Evolutionary conservation across 768 basidiomycete genomes (phyloP), one percentile per base, ranked within the genome.

Genomic region (Clitopilus hobsonii): DNA sequence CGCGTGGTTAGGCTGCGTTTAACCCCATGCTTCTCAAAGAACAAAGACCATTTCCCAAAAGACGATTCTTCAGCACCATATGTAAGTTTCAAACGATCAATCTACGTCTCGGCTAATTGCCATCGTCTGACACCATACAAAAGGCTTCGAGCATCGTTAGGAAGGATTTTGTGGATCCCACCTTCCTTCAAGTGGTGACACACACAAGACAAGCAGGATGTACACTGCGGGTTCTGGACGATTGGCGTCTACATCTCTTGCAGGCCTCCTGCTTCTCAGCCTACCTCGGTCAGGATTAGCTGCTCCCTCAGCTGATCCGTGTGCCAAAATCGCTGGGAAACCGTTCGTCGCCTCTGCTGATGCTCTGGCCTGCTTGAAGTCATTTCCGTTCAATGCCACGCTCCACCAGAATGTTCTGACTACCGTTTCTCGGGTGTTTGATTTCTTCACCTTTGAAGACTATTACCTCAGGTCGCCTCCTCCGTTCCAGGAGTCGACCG

Each of bases 341-440:
- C 53, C 61, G 0, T 84, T 80, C 56, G 78, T 75, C 6, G 70
- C 67, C 10, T 82, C 85, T 11, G 70, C 76, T 1, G 78, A 83
- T 56, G 83, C 77, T 16, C 69, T 85, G 32, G 80, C 83, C 0
- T 86, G 84, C 62, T 67, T 79, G 62, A 81, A 77, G 65, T 75
- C 79, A 11, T 82, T 81, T 60, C 77, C 80, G 0, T 82, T 81
- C 69, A 80, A 80, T 56, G 79, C 81, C 61, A 81, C 77, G n/a
- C 64, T 83, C 13, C 73, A 77, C 29, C 74, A 80, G 59, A 83
- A 82, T 64, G 77, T 81, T 28, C 64, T 82, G 54, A 71, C 71
- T 13, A 72, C 72, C 56, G 70, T 78, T 51, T 74, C 71, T 28
- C 73, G 75, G 24, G 75, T 78, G 49, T 78, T 81, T 50, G 74